Evolutionary conservation across 495 filamentous ascomycete species (phyloP).

Genomic region (Coniosporium apollinis): DNA sequence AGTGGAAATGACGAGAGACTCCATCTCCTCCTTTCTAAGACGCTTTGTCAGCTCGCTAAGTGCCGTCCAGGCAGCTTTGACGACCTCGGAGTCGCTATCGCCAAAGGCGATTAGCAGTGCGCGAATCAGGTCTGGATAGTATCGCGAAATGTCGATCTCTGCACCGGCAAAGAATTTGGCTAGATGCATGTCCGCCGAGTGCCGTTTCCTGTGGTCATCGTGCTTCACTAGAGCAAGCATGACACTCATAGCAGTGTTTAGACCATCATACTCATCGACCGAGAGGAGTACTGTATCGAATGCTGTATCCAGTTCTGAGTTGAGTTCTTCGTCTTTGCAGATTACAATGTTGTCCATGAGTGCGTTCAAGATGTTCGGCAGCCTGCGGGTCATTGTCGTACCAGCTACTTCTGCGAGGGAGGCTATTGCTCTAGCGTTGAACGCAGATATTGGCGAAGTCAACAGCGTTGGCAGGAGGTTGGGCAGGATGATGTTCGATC

Average conservation of each 20-base stretch:
- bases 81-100: slow-evolving; percentile 65
- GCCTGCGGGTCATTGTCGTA: slow-evolving; percentile 68
- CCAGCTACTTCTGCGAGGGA: slow-evolving; percentile 84
- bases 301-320: slow-evolving; percentile 52
- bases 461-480: slow-evolving; percentile 89
- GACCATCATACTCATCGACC: slow-evolving; percentile 88
- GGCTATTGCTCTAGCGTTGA: slow-evolving; percentile 87
- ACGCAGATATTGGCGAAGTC: slow-evolving; percentile 73
- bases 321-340: slow-evolving; percentile 59
- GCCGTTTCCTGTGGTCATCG: slow-evolving; percentile 72
- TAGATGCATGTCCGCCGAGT: slow-evolving; percentile 60
- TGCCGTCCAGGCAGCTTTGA: slow-evolving; percentile 85
- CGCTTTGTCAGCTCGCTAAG: slow-evolving; percentile 73
- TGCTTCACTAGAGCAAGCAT: slow-evolving; percentile 77
- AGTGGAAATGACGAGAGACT: slow-evolving; percentile 73
- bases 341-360: slow-evolving; percentile 82
- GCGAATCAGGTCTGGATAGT: slow-evolving; percentile 86
- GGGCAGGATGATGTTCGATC: slow-evolving; percentile 90
- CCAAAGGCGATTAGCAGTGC: slow-evolving; percentile 81
- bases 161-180: slow-evolving; percentile 74
- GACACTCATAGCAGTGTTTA: slow-evolving; percentile 88
- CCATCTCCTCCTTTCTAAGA: slow-evolving; percentile 96
- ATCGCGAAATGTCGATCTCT: slow-evolving; percentile 78
- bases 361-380: slow-evolving; percentile 78
- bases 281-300: slow-evolving; percentile 81